Percentiles rank a stretch among this genome's conserved stretches.
Evolutionary conservation across 2,329 filamentous ascomycete species (phyloP).

Genomic region (Neophaeococcomyces aloes): DNA sequence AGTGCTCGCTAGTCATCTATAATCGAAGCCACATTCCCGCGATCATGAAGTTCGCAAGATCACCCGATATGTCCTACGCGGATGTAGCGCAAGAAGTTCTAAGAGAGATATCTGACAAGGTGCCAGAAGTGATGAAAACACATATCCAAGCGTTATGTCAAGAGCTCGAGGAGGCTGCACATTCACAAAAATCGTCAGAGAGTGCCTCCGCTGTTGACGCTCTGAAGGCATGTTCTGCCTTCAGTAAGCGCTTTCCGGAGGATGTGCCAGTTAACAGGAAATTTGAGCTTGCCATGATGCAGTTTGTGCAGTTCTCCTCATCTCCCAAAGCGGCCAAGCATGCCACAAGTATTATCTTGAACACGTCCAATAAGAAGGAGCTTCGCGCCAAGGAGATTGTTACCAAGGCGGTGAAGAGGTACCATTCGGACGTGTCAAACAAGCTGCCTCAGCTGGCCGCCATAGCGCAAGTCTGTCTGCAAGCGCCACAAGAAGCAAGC

Average conservation of each 20-base stretch:
- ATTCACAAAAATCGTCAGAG: conserved; percentile 56
- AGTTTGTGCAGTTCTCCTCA: conserved; percentile 70
- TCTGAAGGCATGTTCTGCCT: conserved; percentile 85
- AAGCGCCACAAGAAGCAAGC: conserved; percentile 61
- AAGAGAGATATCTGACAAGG: conserved; percentile 80
- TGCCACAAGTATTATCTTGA: conserved; percentile 80
- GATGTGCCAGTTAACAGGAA: conserved; percentile 74
- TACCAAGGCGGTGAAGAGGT: conserved; percentile 62
- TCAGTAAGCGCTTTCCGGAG: conserved; percentile 71
- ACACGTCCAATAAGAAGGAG: conserved; percentile 64
- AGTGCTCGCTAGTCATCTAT: conserved; percentile 73
- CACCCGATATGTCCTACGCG: conserved; percentile 67
- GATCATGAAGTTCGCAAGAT: conserved; percentile 79
- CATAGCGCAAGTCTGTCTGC: conserved; percentile 58
- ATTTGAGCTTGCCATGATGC: conserved; percentile 69
- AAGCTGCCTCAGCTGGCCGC: conserved; percentile 53
- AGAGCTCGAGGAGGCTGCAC: conserved; percentile 69
- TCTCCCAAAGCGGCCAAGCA: conserved; percentile 83
- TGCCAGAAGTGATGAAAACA: conserved; percentile 82
- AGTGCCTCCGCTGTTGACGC: conserved; percentile 73
- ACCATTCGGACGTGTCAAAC: conserved; percentile 59
- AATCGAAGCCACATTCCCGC: conserved; percentile 88
- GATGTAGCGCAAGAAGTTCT: conserved; percentile 76
- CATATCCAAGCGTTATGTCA: conserved; percentile 88
- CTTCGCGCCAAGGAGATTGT: conserved; percentile 78